phyloP scores from a whole-genome alignment of 768 basidiomycete species.

The Suillus brevipes region DNA sequence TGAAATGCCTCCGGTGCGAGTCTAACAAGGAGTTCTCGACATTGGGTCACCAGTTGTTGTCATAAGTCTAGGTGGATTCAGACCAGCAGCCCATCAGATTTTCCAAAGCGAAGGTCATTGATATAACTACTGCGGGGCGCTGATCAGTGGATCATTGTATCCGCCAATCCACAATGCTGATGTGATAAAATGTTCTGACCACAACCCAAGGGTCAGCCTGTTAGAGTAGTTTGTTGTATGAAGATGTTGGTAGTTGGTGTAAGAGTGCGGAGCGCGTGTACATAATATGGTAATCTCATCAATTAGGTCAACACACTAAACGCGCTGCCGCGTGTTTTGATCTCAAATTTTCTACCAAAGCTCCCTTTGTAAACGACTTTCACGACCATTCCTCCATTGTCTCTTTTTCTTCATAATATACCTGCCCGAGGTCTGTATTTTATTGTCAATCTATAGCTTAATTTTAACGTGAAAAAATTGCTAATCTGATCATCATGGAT shows the following conservation, averaged over 20 bases:
- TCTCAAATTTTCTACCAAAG: constrained; percentile 12
- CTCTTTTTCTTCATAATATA: constrained; percentile 1
- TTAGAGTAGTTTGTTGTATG: not conserved
- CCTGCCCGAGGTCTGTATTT: constrained; percentile 1
- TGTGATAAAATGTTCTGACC: not conserved
- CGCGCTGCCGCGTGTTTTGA: constrained; percentile 4
- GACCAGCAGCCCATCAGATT: not conserved
- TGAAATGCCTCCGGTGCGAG: not conserved
- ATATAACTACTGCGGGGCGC: not conserved
- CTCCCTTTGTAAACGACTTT: constrained; percentile 19
- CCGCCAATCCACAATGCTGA: not conserved
- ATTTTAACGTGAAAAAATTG: not conserved
- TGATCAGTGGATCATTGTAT: not conserved
- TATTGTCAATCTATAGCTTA: not conserved
- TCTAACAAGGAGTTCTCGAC: not conserved
- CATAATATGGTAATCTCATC: constrained; percentile 3
- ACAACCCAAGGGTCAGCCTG: not conserved
- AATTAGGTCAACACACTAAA: not conserved
- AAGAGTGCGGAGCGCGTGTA: not conserved
- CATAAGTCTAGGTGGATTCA: not conserved
- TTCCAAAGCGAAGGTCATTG: no score
- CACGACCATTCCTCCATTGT: constrained; percentile 12
- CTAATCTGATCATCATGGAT: constrained; percentile 1
- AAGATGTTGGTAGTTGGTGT: not conserved
- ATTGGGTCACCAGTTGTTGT: not conserved